Evolutionary conservation across 2,329 filamentous ascomycete species (phyloP), one percentile per base, ranked within the genome.

Genomic region (Fusarium sp.): DNA sequence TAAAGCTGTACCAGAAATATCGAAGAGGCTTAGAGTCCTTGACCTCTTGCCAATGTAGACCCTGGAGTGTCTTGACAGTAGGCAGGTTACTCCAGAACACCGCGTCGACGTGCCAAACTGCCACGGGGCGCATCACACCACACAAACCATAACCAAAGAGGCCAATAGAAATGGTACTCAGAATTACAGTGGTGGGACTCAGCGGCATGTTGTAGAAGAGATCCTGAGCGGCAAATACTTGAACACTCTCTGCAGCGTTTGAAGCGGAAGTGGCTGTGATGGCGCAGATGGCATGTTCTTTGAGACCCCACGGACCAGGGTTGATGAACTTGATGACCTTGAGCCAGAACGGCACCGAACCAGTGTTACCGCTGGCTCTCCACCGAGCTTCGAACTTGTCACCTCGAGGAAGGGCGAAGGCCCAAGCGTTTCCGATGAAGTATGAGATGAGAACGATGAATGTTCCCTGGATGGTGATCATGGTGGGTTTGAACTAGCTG

Each of bases 391-490:
- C 81, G 7, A 81, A 75, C n/a, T 75, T 76, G 53, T 88, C 86
- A 14, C 85, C 86, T 8, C 86, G 85, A 2, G 86, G 86, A 4
- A 87, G 79, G 8, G 62, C 16, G 2, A 61, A 53, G 3, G 75
- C 74, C 76, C 76, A 77, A 7, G 71, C 77, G n/a, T 77, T 84
- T 11, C 86, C 86, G 3, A 83, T 51, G 50, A 88, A 87, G 76
- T 88, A 88, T 14, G 84, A 83, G 46, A 88, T 86, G 42, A 88
- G 81, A 7, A 87, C 85, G 53, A 88, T 86, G 57, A 88, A 88
- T 0, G 85, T 87, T 39, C 85, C 85, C 18, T 81, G 79, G 19
- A 88, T 84, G 5, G 79, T 80, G 37, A 84, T 74, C 1, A 39
- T 4, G 1, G 85, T 88, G 0, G 85, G 85, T 80, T 87, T 87